Base-by-base conservation (phyloP, 1,284 basidiomycete genomes). In the Takashimella koratensis region DNA sequence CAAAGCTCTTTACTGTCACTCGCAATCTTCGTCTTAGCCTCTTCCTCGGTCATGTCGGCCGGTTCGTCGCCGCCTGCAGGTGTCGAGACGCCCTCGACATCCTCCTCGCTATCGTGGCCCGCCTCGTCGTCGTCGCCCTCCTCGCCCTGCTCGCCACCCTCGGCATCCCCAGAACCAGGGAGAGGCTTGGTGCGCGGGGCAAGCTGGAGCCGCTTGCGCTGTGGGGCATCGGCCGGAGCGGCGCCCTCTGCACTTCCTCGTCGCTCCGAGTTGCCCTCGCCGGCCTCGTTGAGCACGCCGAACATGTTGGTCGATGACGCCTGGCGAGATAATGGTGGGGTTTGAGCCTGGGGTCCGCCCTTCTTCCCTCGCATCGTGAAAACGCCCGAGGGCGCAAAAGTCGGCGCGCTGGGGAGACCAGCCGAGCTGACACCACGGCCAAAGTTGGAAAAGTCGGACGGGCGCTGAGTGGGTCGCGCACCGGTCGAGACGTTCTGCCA, bases 291-390 rank as follows among this genome's bases (percentile, higher is more conserved):
- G 47, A 90, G 83, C 79, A 88, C 82, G 16, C 84, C 85, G 78
- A 93, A 93, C 87, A 92, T 94, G 76, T 95, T 96, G 57, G 83
- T 81, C 53, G 78, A 84, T 43, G 90, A 93, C 63, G 81, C 84
- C 25, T 86, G 84, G 47, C 91, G 83, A 5, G 89, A 86, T 13
- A 92, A 77, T 3, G 87, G 82, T 57, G 87, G 77, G 24, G 77
- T 84, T 48, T 71, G 69, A 10, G 81, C 79, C 25, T 80, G 77
- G 21, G 76, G 68, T 39, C 67, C 70, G 52, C 82, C 82, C 27
- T 63, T 60, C 75, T 87, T 87, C 19, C 83, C 83, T 73, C 86
- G 87, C 79, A 86, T 87, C 58, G 78, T 79, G 70, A 90, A 91
- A 39, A 93, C 85, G 56, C 86, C 87, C 59, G 84, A 82, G 1